Evolutionary conservation across 495 filamentous ascomycete species (phyloP).

Genomic region (Glonium stellatum): DNA sequence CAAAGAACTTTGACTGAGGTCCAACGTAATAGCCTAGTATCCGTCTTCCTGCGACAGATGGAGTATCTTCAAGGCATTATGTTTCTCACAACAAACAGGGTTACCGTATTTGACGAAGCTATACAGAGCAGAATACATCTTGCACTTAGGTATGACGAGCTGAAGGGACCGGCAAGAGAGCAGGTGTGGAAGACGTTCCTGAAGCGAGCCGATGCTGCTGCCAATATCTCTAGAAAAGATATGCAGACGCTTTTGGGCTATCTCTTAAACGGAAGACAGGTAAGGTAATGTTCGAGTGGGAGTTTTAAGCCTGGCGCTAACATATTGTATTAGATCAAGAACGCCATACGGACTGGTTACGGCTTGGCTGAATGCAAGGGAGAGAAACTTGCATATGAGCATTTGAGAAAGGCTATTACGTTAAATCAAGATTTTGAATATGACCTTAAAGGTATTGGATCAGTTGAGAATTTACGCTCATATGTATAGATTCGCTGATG

Average conservation of each 20-base stretch:
- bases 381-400: not conserved
- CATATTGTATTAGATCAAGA: constrained; percentile 1
- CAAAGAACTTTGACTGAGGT: not conserved
- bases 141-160: constrained; percentile 3
- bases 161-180: not conserved
- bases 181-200: not conserved
- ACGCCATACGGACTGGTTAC: not conserved
- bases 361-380: not conserved
- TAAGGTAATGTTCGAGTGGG: not conserved
- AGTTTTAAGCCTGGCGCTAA: not conserved
- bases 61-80: constrained; percentile 5
- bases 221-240: not conserved
- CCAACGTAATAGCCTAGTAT: constrained; percentile 2
- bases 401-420: not conserved
- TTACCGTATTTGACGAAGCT: not conserved
- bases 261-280: not conserved
- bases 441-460: constrained; percentile 1
- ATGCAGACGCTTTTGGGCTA: not conserved
- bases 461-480: not conserved
- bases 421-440: not conserved
- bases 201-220: not conserved
- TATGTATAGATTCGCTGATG: constrained; percentile 1
- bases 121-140: constrained; percentile 8
- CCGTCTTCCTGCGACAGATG: not conserved
- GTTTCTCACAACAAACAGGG: constrained; percentile 5